Conservation (phyloP, 1,139 yeast genomes). For the Scheffersomyces insectosa region DNA sequence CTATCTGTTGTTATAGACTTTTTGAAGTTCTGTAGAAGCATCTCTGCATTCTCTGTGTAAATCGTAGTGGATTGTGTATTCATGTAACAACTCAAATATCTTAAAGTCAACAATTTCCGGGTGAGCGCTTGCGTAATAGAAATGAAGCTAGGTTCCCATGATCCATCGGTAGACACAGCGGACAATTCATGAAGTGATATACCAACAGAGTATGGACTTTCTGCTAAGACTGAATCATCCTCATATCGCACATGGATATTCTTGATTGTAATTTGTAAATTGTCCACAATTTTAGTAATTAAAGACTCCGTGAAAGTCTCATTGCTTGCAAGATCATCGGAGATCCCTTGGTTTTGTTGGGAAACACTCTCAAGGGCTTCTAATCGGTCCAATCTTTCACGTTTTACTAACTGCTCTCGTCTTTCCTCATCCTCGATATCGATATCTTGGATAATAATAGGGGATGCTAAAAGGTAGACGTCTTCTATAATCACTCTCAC, state of each 20-base stretch:
- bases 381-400: slow-evolving; percentile 65
- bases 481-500: slow-evolving; percentile 89
- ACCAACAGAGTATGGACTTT: slow-evolving; percentile 80
- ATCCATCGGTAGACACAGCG: slow-evolving; percentile 83
- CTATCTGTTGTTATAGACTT: slow-evolving; percentile 23
- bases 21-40: slow-evolving; percentile 45
- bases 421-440: slow-evolving; percentile 66
- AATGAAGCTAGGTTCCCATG: slow-evolving; percentile 86
- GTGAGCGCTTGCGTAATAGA: slow-evolving; percentile 69
- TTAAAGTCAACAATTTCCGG: slow-evolving; percentile 74
- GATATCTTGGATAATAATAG: slow-evolving; percentile 53
- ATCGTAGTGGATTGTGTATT: slow-evolving; percentile 66
- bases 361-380: slow-evolving; percentile 57
- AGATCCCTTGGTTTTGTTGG: slow-evolving; percentile 35
- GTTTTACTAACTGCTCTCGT: slow-evolving; percentile 66
- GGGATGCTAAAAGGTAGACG: slow-evolving; percentile 79
- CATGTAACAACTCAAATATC: slow-evolving; percentile 81
- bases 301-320: slow-evolving; percentile 87
- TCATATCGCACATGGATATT: slow-evolving; percentile 92
- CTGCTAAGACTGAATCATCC: slow-evolving; percentile 68
- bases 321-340: slow-evolving; percentile 51
- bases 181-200: slow-evolving; percentile 81
- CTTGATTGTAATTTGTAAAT: slow-evolving; percentile 87
- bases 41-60: slow-evolving; percentile 44
- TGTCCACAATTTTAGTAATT: slow-evolving; percentile 87